Conservation (phyloP, 768 basidiomycete species). For the Trametopsis cervina region DNA sequence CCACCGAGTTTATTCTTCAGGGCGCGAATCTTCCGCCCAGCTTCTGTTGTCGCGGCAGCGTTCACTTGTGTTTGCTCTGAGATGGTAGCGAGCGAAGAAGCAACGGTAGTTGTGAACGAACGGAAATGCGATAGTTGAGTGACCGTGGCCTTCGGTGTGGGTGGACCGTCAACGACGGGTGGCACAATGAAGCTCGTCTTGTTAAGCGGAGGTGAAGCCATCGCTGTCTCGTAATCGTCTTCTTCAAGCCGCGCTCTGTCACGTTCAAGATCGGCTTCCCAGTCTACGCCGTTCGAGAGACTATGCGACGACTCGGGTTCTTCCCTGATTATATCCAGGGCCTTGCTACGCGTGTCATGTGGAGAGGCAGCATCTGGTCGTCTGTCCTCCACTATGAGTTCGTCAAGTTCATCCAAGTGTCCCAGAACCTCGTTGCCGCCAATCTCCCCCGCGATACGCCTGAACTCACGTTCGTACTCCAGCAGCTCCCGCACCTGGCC, state of each 20-base stretch:
- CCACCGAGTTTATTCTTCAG: conserved; percentile 78
- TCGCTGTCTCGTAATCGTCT: conserved; percentile 32
- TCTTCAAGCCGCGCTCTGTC: conserved; percentile 41
- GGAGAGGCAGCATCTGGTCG: conserved; percentile 3
- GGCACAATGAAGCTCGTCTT: conserved; percentile 54
- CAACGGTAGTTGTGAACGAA: conserved; percentile 66
- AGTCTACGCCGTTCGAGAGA: conserved; percentile 35
- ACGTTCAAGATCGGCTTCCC: conserved; percentile 46
- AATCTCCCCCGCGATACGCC: conserved; percentile 68
- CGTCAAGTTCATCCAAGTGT: conserved; percentile 57
- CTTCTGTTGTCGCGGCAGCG: conserved; percentile 76
- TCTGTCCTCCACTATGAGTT: conserved; percentile 35
- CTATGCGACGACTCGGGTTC: conserved; percentile 18
- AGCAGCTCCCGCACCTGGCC: conserved; percentile 72
- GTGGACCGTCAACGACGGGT: conserved; percentile 39
- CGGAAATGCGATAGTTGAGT: conserved; percentile 67
- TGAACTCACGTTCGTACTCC: conserved; percentile 75
- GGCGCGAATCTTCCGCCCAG: conserved; percentile 80
- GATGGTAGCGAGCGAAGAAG: conserved; percentile 66
- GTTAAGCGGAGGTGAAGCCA: conserved; percentile 36
- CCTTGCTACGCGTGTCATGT: conserved; percentile 1
- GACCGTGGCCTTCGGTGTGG: conserved; percentile 53
- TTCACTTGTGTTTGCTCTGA: conserved; percentile 89
- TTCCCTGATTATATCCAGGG: conserved; percentile 25
- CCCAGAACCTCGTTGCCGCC: conserved; percentile 71